Percentiles rank a stretch among this genome's conserved stretches.
Evolutionary conservation across 768 basidiomycete species (phyloP).

Genomic region (Dendrothele bispora): DNA sequence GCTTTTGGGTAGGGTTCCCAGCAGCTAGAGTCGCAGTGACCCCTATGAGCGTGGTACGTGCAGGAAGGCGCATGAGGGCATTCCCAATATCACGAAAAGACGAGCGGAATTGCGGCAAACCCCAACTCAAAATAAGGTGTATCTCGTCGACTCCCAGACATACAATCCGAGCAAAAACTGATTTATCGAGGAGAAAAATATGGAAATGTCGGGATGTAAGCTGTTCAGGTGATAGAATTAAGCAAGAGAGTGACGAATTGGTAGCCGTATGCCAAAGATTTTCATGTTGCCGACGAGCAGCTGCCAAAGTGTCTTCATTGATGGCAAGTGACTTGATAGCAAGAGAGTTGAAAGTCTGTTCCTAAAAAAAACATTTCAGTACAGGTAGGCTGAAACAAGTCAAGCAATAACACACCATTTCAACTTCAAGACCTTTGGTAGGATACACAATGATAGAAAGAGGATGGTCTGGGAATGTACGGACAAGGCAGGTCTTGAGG

Average conservation of each 20-base stretch:
- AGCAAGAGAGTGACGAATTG: neutral
- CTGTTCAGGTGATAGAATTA: slow-evolving; percentile 20
- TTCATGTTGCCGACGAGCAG: slow-evolving; percentile 5
- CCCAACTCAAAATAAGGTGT: slow-evolving; percentile 20
- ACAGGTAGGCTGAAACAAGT: neutral
- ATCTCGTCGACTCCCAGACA: slow-evolving; percentile 16
- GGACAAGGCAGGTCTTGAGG: neutral
- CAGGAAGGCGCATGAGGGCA: slow-evolving; percentile 6
- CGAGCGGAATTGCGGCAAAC: slow-evolving; percentile 11
- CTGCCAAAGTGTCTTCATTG: slow-evolving; percentile 11
- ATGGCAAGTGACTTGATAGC: slow-evolving; percentile 7
- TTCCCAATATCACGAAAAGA: slow-evolving; percentile 6
- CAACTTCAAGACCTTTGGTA: slow-evolving; percentile 21
- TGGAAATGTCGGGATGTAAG: slow-evolving; percentile 13
- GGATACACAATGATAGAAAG: slow-evolving; percentile 22
- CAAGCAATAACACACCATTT: slow-evolving; percentile 16
- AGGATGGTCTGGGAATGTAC: slow-evolving; percentile 16
- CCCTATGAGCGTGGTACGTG: neutral
- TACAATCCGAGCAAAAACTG: slow-evolving; percentile 7
- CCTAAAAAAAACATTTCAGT: neutral
- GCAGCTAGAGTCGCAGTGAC: slow-evolving; percentile 13
- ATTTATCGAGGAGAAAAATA: slow-evolving; percentile 7
- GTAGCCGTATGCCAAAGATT: slow-evolving; percentile 11
- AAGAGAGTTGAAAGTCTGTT: neutral
- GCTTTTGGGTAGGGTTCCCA: slow-evolving; percentile 5